A percentile compares a stretch with the other conserved stretches of the same genome.
phyloP scores from a whole-genome alignment of 192 early-diverging fungal species.

The Coemansia umbellata region DNA sequence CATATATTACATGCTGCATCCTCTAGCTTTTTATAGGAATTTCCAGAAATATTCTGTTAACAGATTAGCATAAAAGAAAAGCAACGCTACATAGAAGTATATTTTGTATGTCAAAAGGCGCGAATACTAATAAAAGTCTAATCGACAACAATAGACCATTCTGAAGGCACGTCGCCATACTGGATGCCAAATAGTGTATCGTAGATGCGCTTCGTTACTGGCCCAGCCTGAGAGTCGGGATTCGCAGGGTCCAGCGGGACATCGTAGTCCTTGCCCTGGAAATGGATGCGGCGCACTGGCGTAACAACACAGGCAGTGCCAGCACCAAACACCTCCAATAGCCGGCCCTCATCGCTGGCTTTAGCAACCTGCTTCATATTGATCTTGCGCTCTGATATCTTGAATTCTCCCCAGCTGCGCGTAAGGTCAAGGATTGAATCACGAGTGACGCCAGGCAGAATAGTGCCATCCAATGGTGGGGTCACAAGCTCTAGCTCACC shows the following conservation, averaged over 20 bases:
- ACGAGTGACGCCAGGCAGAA: slow-evolving; percentile 93
- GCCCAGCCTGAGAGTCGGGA: slow-evolving; percentile 76
- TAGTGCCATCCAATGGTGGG: slow-evolving; percentile 89
- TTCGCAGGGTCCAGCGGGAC: slow-evolving; percentile 85
- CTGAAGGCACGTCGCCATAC: slow-evolving; percentile 78
- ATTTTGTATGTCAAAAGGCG: too few species aligned
- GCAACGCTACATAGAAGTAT: too few species aligned
- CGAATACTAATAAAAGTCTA: too few species aligned
- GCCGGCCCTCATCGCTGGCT: slow-evolving; percentile 72
- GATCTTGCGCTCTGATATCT: slow-evolving; percentile 80
- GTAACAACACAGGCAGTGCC: slow-evolving; percentile 95
- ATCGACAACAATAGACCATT: slow-evolving; percentile 87
- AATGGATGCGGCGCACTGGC: slow-evolving; percentile 85
- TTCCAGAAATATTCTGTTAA: too few species aligned
- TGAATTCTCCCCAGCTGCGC: slow-evolving; percentile 78
- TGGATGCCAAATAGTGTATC: slow-evolving; percentile 89
- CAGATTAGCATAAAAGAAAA: too few species aligned
- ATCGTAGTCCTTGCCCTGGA: slow-evolving; percentile 70
- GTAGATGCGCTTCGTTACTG: slow-evolving; percentile 74
- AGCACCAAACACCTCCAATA: slow-evolving; percentile 91
- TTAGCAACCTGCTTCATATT: slow-evolving; percentile 74
- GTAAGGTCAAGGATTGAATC: slow-evolving; percentile 84
- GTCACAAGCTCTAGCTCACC: slow-evolving; percentile 85
- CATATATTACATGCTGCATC: too few species aligned
- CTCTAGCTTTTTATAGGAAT: too few species aligned